Evolutionary conservation across 345 rosid genomes (phyloP), one percentile per base, ranked within the genome.

Genomic region (Diplotaxis tenuifolia): DNA sequence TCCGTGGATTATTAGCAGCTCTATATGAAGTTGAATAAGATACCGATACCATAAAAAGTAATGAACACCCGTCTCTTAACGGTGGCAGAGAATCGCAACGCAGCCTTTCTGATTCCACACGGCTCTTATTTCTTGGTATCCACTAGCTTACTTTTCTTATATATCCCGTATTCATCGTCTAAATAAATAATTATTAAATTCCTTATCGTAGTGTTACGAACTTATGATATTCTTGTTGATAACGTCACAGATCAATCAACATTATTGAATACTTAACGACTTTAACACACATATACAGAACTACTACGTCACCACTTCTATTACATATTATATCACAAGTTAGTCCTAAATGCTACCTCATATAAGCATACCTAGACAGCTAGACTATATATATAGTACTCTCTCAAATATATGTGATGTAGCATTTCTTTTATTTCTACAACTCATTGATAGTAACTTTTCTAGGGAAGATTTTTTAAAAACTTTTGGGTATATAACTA

Each of bases 81-180:
- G 78, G 68, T 68, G 73, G 59, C 45, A 36, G 19, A 52, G 73
- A 68, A 75, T 75, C 78, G 68, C 63, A n/a, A 75, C 78, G 68
- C 57, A 75, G 74, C 79, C 79, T 69, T 75, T 69, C 74, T 7
- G 70, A 75, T 75, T 68, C 74, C 40, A 75, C 74, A 75, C 79
- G 79, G 79, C 79, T 68, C 79, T 68, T 62, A 6, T 28, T 61
- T 40, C 11, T 27, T 50, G 3, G 2, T 40, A 29, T 53, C 79
- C 70, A 75, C 74, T 75, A 54, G 79, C 65, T 75, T 15, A 40
- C 79, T 68, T 34, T 15, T 47, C 20, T 47, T 16, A 12, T 5
- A 19, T 15, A 38, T 19, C 2, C 22, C 59, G 57, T 25, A 21
- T 9, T 29, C 14, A 9, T 59, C 64, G 22, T 42, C 18, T 11